Evolutionary conservation across 2,329 filamentous ascomycete species (phyloP).

Genomic region (Anthostomella pinea): DNA sequence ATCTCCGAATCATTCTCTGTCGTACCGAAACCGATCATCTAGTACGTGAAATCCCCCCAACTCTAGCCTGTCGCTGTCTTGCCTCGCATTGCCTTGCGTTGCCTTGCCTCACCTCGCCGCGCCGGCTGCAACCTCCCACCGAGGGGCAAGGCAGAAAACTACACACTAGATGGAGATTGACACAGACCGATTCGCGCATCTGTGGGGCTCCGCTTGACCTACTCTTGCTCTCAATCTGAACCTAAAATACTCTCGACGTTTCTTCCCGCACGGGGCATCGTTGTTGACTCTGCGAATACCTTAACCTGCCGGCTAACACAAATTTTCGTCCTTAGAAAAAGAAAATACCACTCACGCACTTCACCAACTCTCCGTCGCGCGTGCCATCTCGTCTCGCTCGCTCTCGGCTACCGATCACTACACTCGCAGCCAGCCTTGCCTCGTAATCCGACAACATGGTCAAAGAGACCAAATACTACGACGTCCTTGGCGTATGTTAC

Average conservation of each 20-base stretch:
- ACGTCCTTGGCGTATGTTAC: conserved; percentile 67
- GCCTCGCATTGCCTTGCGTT: no score
- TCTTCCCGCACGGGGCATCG: no score
- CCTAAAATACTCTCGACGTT: background rate
- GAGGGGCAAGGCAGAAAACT: conserved; percentile 5
- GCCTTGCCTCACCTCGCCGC: no score
- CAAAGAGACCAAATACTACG: conserved; percentile 77
- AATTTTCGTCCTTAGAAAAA: no score
- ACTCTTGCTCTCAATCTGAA: conserved; percentile 15
- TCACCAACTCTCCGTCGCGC: no score
- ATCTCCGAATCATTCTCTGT: no score
- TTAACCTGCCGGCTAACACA: no score
- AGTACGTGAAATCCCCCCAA: no score
- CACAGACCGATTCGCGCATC: conserved; percentile 20
- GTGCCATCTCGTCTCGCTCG: background rate
- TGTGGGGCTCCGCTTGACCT: conserved; percentile 23
- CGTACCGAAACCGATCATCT: conserved; percentile 7
- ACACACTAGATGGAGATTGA: background rate
- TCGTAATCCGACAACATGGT: conserved; percentile 56
- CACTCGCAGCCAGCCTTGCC: conserved; percentile 5
- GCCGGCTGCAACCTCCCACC: conserved; percentile 6
- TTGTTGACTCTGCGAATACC: no score
- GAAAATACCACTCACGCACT: no score
- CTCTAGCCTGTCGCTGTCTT: conserved; percentile 1
- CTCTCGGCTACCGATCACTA: background rate